Base-by-base conservation (phyloP, 2,329 filamentous ascomycete species). In the Penicillium sp. region DNA sequence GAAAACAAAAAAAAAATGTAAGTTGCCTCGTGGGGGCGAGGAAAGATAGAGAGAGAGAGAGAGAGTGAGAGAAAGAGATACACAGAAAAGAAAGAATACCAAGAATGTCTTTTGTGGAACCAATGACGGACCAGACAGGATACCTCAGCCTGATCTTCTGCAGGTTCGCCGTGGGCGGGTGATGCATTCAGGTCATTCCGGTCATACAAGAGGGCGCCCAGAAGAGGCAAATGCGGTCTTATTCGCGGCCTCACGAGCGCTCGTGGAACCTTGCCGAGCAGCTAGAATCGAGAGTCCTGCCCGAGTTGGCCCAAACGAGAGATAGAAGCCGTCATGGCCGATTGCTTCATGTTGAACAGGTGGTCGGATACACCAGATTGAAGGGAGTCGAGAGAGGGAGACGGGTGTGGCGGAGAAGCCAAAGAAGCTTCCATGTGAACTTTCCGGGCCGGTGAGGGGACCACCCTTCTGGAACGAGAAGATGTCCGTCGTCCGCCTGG, bases 141-240 rank as follows among this genome's bases (percentile, higher is more conserved):
- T 38, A 6, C 22, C 25, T 43, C 25, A 14, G 26, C 52, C 40
- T 56, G 42, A 59, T 60, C 60, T 62, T 55, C 62, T 48, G 45
- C 45, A 48, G 45, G 45, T 48, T 48, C 45, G 45, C 45, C 62
- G 54, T 42, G 52, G 53, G 51, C 58, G 52, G 52, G 59, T 60
- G 59, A 59, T 64, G 57, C 57, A 57, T 59, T 46, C 53, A 62
- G 59, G 54, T 53, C 56, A 59, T 57, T 48, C 54, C 19, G 35
- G 51, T 53, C 22, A 53, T 40, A 40, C 51, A 53, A 53, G 33
- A 53, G 49, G 30, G 30, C 10, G 8, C 30, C 48, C 8, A 8
- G n/a, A 52, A 40, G 35, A 37, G 33, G 35, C 33, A 26, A 37
- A 26, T 7, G 49, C 26, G 33, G 22, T 33, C 26, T 33, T 5